Conservation (phyloP, 208 protist genomes). For the Crithidia mellificae region DNA sequence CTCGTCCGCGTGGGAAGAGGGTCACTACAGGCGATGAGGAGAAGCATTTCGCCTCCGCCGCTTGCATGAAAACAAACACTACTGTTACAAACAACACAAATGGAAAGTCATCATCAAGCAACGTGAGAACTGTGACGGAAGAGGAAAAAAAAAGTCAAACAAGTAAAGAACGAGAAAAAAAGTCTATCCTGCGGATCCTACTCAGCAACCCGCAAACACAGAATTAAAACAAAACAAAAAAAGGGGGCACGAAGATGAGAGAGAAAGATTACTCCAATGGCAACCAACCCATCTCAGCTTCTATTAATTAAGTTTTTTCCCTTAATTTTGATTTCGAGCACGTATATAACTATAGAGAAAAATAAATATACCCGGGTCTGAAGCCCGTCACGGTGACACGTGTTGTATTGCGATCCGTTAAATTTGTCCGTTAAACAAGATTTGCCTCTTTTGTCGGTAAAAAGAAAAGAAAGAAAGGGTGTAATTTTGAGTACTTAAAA, state of each 20-base stretch:
- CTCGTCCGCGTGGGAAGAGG: slow-evolving; percentile 1
- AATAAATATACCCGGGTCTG: neutral
- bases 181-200: neutral
- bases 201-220: neutral
- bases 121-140: neutral
- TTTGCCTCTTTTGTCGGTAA: neutral
- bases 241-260: too few species aligned
- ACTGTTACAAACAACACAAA: slow-evolving; percentile 2
- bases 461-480: neutral
- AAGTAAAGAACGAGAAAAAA: too few species aligned
- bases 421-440: neutral
- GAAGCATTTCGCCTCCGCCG: neutral
- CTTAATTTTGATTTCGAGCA: neutral
- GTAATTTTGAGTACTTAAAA: neutral
- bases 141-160: too few species aligned
- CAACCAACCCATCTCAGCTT: neutral
- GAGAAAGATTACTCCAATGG: neutral
- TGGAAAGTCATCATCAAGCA: neutral
- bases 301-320: neutral
- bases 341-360: neutral
- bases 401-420: neutral
- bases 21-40: neutral
- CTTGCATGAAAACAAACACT: neutral
- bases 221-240: neutral
- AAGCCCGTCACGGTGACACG: neutral